phyloP scores from a whole-genome alignment of 2,329 filamentous ascomycete genomes.

The Ustilaginoidea virens region DNA sequence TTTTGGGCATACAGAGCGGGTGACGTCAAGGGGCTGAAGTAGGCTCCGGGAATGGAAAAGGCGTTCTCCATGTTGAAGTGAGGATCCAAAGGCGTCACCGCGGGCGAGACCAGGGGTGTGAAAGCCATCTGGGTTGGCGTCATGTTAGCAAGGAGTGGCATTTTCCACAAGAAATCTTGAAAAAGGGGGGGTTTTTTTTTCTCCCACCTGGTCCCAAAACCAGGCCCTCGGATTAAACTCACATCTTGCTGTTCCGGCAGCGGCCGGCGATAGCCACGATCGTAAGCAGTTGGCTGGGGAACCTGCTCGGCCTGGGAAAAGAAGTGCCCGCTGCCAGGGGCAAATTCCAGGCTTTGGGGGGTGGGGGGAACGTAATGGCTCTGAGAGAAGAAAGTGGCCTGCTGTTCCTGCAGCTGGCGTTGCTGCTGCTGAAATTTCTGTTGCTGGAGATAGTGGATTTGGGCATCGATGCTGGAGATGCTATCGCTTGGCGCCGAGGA shows the following conservation, averaged over 20 bases:
- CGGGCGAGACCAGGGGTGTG: slow-evolving; percentile 71
- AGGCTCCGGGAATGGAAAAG: slow-evolving; percentile 52
- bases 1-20: slow-evolving; percentile 63
- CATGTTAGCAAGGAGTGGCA: neutral
- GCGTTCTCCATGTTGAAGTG: slow-evolving; percentile 45
- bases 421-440: slow-evolving; percentile 47
- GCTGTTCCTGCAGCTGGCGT: slow-evolving; percentile 41
- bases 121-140: slow-evolving; percentile 45
- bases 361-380: slow-evolving; percentile 59
- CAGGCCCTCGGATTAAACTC: slow-evolving; percentile 13
- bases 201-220: neutral
- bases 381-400: slow-evolving; percentile 37
- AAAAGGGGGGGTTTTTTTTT: neutral
- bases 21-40: slow-evolving; percentile 73
- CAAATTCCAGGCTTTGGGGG: slow-evolving; percentile 66
- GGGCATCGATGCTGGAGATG: slow-evolving; percentile 45
- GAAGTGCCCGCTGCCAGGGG: slow-evolving; percentile 39
- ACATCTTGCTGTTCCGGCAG: slow-evolving; percentile 56
- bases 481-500: slow-evolving; percentile 28
- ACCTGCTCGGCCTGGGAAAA: slow-evolving; percentile 42
- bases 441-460: slow-evolving; percentile 50
- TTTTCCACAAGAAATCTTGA: neutral
- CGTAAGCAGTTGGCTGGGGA: slow-evolving; percentile 44
- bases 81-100: slow-evolving; percentile 63
- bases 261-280: slow-evolving; percentile 46